Percentiles rank a stretch among this genome's conserved stretches.
Conservation (phyloP, 768 basidiomycete species). For the Leucogyrophana mollusca region DNA sequence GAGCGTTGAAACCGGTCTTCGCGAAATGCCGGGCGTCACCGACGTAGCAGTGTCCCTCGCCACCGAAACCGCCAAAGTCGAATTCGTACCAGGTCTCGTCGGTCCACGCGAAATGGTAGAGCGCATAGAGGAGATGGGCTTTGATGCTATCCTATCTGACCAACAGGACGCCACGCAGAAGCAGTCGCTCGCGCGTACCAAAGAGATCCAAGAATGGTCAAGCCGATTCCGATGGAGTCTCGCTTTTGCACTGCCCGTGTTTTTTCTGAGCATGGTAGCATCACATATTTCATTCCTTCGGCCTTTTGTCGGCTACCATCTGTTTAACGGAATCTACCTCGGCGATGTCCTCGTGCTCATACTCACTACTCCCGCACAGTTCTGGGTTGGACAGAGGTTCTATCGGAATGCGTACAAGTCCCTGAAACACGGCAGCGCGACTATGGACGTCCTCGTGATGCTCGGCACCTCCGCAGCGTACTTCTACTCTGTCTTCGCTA, state of each 20-base stretch:
- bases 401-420: slow-evolving; percentile 91
- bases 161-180: slow-evolving; percentile 81
- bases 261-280: slow-evolving; percentile 86
- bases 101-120: slow-evolving; percentile 89
- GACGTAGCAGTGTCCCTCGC: slow-evolving; percentile 72
- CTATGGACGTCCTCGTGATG: slow-evolving; percentile 98
- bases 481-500: slow-evolving; percentile 75
- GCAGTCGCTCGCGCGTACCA: slow-evolving; percentile 80
- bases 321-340: slow-evolving; percentile 72
- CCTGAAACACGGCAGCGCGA: slow-evolving; percentile 83
- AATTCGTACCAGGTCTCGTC: slow-evolving; percentile 71
- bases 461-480: slow-evolving; percentile 95
- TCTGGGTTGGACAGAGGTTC: slow-evolving; percentile 87
- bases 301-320: slow-evolving; percentile 44
- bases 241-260: slow-evolving; percentile 88
- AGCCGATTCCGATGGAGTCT: slow-evolving; percentile 71
- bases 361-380: slow-evolving; percentile 90
- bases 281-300: slow-evolving; percentile 63
- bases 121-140: slow-evolving; percentile 84
- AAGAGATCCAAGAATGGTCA: slow-evolving; percentile 92
- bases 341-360: slow-evolving; percentile 75
- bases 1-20: slow-evolving; percentile 71
- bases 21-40: slow-evolving; percentile 68
- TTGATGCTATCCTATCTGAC: slow-evolving; percentile 83
- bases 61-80: slow-evolving; percentile 71